Base-by-base conservation (phyloP, 768 basidiomycete genomes). In the Macrolepiota albuminosa region DNA sequence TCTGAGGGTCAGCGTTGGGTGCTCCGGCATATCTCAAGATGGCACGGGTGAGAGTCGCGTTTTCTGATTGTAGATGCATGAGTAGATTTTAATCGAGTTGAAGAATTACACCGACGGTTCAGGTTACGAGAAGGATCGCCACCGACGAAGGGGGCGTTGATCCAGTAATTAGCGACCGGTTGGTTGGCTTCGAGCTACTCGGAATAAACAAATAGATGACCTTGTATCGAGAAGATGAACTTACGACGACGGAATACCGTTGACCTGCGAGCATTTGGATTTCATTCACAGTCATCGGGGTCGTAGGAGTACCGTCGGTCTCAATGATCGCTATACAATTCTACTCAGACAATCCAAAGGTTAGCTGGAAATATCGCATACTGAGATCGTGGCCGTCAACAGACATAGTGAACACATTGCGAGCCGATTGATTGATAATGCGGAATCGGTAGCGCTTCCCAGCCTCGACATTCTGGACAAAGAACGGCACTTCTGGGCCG, bases 391-490 rank as follows among this genome's bases (percentile, higher is more conserved):
- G 71, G 3, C 72, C 65, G n/a, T 77, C 75, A 36, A 78, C 67
- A 1, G 75, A 76, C 61, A 80, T 73, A 5, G 63, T 68, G 70
- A 76, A 78, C 31, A 70, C 72, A 21, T 75, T 74, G 36, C 77
- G 72, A 60, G 84, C 84, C 21, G 81, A 80, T 29, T 74, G 74
- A 54, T 77, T 77, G 64, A 86, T 68, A 14, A 86, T 57, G 11
- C 84, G 81, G 71, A 85, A 78, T 45, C 84, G 79, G 66, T 85
- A 85, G 40, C 81, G 73, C 54, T 74, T 73, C 13, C 77, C 78
- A 0, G 59, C 5, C 69, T 29, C 29, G 29, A 29, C 29, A 29
- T 29, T 29, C 29, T 29, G 29, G 29, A 29, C 29, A 29, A 29
- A 29, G 29, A 29, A 29, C 4, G 29, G 29, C 29, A 29, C 29